phyloP scores from a whole-genome alignment of 129 eudicot species.

The Arctium lappa region DNA sequence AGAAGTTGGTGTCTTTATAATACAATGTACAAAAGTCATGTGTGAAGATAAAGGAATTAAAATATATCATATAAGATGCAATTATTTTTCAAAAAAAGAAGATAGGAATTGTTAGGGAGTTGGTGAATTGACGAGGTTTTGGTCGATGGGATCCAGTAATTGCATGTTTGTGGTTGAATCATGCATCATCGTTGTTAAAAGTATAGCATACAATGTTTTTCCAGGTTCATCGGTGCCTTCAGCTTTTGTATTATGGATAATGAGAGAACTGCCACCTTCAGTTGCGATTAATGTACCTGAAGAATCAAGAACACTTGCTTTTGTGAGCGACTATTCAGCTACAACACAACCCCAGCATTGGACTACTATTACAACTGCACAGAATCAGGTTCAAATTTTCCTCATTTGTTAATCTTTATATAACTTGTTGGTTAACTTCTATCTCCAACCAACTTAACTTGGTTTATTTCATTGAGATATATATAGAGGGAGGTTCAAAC shows the following conservation, averaged over 20 bases:
- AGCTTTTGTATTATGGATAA: constrained; percentile 64
- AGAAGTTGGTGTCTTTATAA: too few relatives aligned
- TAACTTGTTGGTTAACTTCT: not conserved
- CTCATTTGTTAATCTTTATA: not conserved
- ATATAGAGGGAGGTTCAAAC: too few relatives aligned
- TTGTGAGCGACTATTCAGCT: constrained; percentile 50
- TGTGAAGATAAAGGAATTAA: not conserved
- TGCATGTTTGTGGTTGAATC: too few relatives aligned
- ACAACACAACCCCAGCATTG: constrained; percentile 55
- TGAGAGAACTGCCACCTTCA: constrained; percentile 79
- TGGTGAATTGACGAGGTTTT: too few relatives aligned
- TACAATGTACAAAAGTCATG: not conserved
- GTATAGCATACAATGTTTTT: not conserved
- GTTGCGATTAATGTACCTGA: constrained; percentile 30
- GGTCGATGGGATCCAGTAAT: too few relatives aligned
- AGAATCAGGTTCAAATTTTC: constrained; percentile 68
- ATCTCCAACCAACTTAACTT: not conserved
- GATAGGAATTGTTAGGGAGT: too few relatives aligned
- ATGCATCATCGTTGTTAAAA: not conserved
- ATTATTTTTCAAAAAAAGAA: too few relatives aligned
- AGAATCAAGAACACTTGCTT: constrained; percentile 71
- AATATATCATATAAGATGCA: not conserved
- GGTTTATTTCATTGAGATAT: not conserved
- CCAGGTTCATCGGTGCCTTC: constrained; percentile 85
- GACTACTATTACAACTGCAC: constrained; percentile 63